Evolutionary conservation across 106 monocot species (phyloP).

Genomic region (Agapanthus africanus): DNA sequence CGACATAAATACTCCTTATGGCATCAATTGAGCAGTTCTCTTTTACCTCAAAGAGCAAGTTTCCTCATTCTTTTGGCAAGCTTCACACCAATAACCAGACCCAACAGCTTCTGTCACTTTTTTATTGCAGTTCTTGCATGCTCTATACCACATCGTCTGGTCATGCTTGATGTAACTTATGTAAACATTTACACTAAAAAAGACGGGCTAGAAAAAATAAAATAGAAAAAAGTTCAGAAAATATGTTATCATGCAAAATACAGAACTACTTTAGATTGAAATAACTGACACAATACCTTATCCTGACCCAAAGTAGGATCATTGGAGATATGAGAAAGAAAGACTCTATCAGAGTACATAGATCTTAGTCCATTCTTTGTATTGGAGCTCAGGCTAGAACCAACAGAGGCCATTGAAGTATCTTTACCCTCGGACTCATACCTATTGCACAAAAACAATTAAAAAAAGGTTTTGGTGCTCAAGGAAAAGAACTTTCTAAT

Average conservation of each 20-base stretch:
- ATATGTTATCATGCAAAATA: neutral
- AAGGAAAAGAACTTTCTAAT: no score
- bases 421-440: constrained; percentile 76
- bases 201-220: constrained; percentile 40
- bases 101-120: constrained; percentile 87
- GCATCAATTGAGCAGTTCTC: neutral
- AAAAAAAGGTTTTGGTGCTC: neutral
- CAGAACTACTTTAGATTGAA: neutral
- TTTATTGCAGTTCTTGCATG: constrained; percentile 96
- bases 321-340: constrained; percentile 66
- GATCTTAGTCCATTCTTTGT: constrained; percentile 55
- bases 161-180: constrained; percentile 84
- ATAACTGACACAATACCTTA: constrained; percentile 35
- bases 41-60: constrained; percentile 76
- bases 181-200: constrained; percentile 67
- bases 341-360: constrained; percentile 80
- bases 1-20: neutral
- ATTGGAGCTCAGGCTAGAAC: constrained; percentile 34
- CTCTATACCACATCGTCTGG: constrained; percentile 95
- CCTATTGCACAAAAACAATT: constrained; percentile 26
- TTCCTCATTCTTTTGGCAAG: constrained; percentile 83
- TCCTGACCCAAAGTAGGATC: constrained; percentile 71
- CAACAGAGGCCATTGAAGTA: constrained; percentile 45
- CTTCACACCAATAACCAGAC: constrained; percentile 95
- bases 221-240: neutral